Evolutionary conservation across 805 yeast genomes (phyloP).

Genomic region (Kodamaea jinghongensis): DNA sequence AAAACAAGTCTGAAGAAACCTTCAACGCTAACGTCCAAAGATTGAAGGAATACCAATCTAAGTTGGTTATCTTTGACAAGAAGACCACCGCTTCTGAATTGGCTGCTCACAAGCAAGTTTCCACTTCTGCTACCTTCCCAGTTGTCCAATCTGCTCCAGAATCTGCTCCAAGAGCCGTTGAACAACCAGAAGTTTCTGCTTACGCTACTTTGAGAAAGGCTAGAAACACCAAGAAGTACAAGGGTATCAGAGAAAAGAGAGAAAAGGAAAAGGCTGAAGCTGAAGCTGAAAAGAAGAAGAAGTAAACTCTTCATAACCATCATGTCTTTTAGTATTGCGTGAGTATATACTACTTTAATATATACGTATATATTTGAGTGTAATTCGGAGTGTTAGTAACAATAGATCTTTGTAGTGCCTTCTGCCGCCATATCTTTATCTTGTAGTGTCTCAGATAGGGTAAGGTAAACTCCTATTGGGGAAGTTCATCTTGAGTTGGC

Average conservation of each 20-base stretch:
- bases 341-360: conserved; percentile 10
- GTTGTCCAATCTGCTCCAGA: conserved; percentile 74
- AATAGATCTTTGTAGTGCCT: too few species aligned
- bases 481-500: too few species aligned
- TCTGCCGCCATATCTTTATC: too few species aligned
- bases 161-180: conserved; percentile 85
- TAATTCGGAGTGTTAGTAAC: not conserved
- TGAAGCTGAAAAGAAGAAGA: conserved; percentile 96
- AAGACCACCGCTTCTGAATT: conserved; percentile 71
- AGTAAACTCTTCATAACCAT: conserved; percentile 47
- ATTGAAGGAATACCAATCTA: conserved; percentile 93
- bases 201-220: conserved; percentile 95
- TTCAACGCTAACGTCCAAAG: conserved; percentile 93
- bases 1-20: conserved; percentile 95
- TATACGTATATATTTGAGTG: conserved; percentile 5
- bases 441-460: too few species aligned
- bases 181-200: conserved; percentile 67
- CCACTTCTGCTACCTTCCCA: conserved; percentile 85
- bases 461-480: too few species aligned
- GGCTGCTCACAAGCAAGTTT: conserved; percentile 65
- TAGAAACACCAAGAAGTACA: conserved; percentile 88
- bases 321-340: conserved; percentile 9
- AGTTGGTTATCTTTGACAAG: conserved; percentile 94
- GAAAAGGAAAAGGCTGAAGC: conserved; percentile 97
- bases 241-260: conserved; percentile 97